Evolutionary conservation across 306 rosid genomes (phyloP), one percentile per base, ranked within the genome.

Genomic region (Rubus parviflorus): DNA sequence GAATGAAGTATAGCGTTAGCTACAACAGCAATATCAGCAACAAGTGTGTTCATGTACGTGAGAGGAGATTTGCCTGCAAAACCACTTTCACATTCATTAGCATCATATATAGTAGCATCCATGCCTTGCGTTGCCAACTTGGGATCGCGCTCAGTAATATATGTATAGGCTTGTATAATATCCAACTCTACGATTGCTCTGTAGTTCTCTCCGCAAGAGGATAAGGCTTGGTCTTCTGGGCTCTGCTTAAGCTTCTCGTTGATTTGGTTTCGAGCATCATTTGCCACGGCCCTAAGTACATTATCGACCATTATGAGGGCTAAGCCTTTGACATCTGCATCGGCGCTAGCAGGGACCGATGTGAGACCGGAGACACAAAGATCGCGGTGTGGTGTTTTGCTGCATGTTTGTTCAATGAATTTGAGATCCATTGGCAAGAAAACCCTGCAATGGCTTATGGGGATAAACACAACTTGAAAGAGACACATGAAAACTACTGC

Each of bases 361-460:
- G 83, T 25, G 54, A 71, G 8, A 17, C 7, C 19, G 0, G 81
- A 73, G 25, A 81, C 13, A 46, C 89, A 91, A 6, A 82, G 74
- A n/a, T 51, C 35, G 37, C 42, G 73, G 10, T 79, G 42, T 7
- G 87, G 91, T 4, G 93, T 91, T 19, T 80, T 48, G 56, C 52
- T 73, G 86, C 93, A 89, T 41, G 86, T 86, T 79, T 78, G 63
- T 20, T 79, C 72, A 0, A 89, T 79, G 62, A 87, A 58, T 7
- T 35, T 75, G 63, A 57, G 68, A 11, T 76, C 42, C 5, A 45
- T 70, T 43, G 40, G 74, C 0, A 7, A 58, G 19, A 40, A 23
- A 1, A n/a, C 76, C 65, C 80, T 69, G 74, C 70, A n/a, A 20
- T 83, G 68, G 64, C 35, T 79, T 40, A 17, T 1, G 62, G 78